A percentile compares a stretch with the other conserved stretches of the same genome.
These are phyloP conservation scores for Plasmodium vivax DNA, from an alignment of 169 alveolate genomes.

Conservation along the genomic window DNA sequence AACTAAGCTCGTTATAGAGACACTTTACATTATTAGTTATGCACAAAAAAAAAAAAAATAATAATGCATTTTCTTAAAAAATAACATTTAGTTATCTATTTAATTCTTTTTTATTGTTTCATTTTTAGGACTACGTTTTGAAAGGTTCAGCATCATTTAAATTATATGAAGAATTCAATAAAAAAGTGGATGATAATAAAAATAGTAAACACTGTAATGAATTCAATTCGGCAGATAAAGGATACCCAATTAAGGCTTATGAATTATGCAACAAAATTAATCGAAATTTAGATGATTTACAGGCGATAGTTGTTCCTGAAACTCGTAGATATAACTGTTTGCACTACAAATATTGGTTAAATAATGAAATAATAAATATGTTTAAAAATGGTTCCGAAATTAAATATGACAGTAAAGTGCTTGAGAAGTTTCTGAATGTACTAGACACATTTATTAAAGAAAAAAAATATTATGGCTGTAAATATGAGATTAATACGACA, in stretches of 20 bases:
- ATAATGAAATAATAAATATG: not conserved
- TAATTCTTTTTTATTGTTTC: too few relatives aligned
- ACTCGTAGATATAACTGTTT: not conserved
- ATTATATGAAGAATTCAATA: too few relatives aligned
- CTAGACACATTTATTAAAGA: not conserved
- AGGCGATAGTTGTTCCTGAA: not conserved
- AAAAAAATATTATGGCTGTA: not conserved
- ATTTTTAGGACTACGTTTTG: too few relatives aligned
- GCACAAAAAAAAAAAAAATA: too few relatives aligned
- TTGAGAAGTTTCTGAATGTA: not conserved
- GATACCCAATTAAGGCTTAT: not conserved
- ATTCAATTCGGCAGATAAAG: not conserved
- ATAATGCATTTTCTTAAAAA: too few relatives aligned
- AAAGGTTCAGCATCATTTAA: too few relatives aligned
- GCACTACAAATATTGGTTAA: too few relatives aligned
- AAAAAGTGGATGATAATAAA: too few relatives aligned
- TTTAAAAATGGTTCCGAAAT: not conserved
- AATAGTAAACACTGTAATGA: too few relatives aligned
- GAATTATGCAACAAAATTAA: not conserved
- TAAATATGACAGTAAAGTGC: not conserved
- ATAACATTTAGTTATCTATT: too few relatives aligned
- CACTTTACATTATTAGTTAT: too few relatives aligned
- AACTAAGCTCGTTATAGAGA: too few relatives aligned
- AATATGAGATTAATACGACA: not conserved
- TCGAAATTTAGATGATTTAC: not conserved